Evolutionary conservation across 306 rosid species (phyloP).

Genomic region (Gastrolobium villosum): DNA sequence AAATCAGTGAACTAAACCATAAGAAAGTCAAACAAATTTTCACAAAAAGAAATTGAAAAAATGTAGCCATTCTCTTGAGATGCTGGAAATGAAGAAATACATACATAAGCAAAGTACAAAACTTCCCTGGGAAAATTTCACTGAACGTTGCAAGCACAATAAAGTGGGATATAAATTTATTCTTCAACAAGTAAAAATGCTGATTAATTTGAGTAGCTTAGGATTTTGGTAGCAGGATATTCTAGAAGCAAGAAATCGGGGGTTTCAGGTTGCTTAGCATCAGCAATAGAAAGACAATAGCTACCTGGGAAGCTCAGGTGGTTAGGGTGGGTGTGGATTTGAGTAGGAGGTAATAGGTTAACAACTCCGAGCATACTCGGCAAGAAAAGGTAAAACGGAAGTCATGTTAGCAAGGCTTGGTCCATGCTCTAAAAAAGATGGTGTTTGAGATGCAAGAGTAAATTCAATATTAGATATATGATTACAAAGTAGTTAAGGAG

Average conservation of each 20-base stretch:
- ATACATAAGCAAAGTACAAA: background rate
- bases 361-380: constrained; percentile 5
- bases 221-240: background rate
- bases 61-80: background rate
- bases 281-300: background rate
- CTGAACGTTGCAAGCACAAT: background rate
- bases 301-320: constrained; percentile 9
- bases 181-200: constrained; percentile 17
- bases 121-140: background rate
- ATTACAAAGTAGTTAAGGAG: no score
- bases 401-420: background rate
- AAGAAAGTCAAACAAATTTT: background rate
- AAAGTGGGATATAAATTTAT: background rate
- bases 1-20: no score
- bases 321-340: constrained; percentile 21
- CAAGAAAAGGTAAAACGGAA: constrained; percentile 20
- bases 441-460: background rate
- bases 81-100: constrained; percentile 21
- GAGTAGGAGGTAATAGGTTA: constrained; percentile 25
- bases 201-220: background rate
- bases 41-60: background rate
- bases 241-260: background rate
- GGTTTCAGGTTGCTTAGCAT: constrained; percentile 10
- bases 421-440: background rate
- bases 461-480: background rate